Percentiles rank a stretch among this genome's conserved stretches.
These are phyloP conservation scores for Centrapalus pauciflorus DNA, from an alignment of 129 eudicot genomes.

Conservation along the genomic window DNA sequence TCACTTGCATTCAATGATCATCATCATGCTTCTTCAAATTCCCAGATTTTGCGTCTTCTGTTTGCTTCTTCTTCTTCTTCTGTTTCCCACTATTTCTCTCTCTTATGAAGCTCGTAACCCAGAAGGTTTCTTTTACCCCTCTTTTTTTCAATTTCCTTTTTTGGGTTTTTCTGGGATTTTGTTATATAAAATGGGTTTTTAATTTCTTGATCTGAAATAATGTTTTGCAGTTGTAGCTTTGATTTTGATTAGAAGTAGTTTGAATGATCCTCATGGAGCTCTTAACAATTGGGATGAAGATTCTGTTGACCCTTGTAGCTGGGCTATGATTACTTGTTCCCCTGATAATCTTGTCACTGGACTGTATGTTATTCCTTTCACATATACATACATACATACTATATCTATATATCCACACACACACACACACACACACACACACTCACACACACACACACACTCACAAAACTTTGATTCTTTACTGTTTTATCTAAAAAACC, in stretches of 20 bases:
- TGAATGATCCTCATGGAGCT: conserved; percentile 85
- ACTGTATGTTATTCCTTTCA: conserved; percentile 42
- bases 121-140: conserved; percentile 51
- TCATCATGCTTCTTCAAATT: conserved; percentile 32
- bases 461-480: neutral
- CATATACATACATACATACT: neutral
- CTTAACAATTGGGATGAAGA: conserved; percentile 89
- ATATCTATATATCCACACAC: too few species aligned
- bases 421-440: too few species aligned
- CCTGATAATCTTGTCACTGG: conserved; percentile 80
- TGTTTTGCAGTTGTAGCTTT: conserved; percentile 61
- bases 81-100: conserved; percentile 26
- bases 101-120: conserved; percentile 81
- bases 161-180: conserved; percentile 12
- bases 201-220: conserved; percentile 3
- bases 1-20: conserved; percentile 32
- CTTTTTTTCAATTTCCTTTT: neutral
- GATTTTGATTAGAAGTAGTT: conserved; percentile 39
- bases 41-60: conserved; percentile 17
- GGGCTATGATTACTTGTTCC: conserved; percentile 97
- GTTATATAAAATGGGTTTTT: neutral
- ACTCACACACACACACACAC: too few species aligned
- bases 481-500: conserved; percentile 27
- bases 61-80: conserved; percentile 26
- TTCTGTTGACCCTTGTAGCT: conserved; percentile 97